Evolutionary conservation across 139 green algal species (phyloP), one percentile per base, ranked within the genome.

Genomic region (Axilococcus clingmanii): DNA sequence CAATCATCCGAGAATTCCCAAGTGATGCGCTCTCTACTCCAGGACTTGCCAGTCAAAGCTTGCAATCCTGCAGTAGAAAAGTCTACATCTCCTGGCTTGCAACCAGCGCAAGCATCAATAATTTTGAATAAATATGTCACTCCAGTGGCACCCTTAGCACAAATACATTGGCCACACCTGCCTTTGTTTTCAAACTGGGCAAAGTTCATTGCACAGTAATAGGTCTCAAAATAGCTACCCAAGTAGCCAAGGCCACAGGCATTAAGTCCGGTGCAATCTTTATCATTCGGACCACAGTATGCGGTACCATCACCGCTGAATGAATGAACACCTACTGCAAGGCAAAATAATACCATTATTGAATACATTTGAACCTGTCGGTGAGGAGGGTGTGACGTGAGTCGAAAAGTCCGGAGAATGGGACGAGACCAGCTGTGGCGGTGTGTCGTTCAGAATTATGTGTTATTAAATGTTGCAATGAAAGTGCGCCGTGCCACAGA

Each of bases 1-100:
- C n/a, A n/a, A n/a, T n/a, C n/a, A n/a, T n/a, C n/a, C n/a, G n/a
- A n/a, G n/a, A n/a, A 23, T 14, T 25, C 19, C 55, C 43, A 48
- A 11, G 31, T 5, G 27, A 63, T 63, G 23, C 29, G 30, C 55
- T 63, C 54, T 27, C 28, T 49, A 30, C 54, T 41, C 55, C 55
- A 63, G 25, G 25, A 28, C 27, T 27, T 54, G 14, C 55, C 55
- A 33, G 55, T 63, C 28, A 63, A 45, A 17, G 38, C 41, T 11
- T 41, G 9, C 25, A 63, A 27, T 24, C 41, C 55, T 17, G 12
- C 17, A 17, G 55, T 63, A n/a, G 55, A 63, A 41, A 63, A 63
- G 23, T 63, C 55, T 6, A 63, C 31, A 30, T 52, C 25, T 45
- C 40, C 40, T 22, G 25, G 35, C 19, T 43, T 32, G 40, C 29